Evolutionary conservation across 495 filamentous ascomycete species (phyloP).

Genomic region (Pseudomonodictys pantanalensis): DNA sequence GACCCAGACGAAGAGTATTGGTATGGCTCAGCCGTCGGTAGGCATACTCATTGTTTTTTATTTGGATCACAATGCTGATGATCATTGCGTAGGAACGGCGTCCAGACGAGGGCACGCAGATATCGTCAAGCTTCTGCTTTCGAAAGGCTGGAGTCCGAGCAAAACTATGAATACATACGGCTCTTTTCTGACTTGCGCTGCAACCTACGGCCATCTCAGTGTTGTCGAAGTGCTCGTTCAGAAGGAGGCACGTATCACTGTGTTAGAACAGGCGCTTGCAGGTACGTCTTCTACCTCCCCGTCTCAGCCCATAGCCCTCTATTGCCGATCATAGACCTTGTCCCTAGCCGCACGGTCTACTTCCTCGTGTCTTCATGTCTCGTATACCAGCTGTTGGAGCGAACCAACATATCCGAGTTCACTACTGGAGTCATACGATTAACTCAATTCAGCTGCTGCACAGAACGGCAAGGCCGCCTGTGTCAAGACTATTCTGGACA

Average conservation of each 20-base stretch:
- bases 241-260: conserved; percentile 13
- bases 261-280: conserved; percentile 15
- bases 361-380: too few relatives aligned
- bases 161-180: conserved; percentile 18
- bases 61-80: too few relatives aligned
- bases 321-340: too few relatives aligned
- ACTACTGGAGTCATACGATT: too few relatives aligned
- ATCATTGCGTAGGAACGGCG: too few relatives aligned
- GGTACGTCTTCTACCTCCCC: too few relatives aligned
- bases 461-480: conserved; percentile 6
- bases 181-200: conserved; percentile 13
- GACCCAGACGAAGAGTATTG: conserved; percentile 17
- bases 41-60: too few relatives aligned
- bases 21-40: conserved; percentile 20
- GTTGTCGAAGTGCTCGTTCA: conserved; percentile 13
- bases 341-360: too few relatives aligned
- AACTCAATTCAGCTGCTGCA: too few relatives aligned
- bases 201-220: conserved; percentile 20
- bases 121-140: conserved; percentile 17
- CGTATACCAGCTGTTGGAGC: too few relatives aligned
- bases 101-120: conserved; percentile 11
- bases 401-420: too few relatives aligned
- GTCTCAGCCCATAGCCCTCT: too few relatives aligned
- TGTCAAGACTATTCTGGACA: conserved; percentile 14
- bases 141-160: conserved; percentile 16